Evolutionary conservation across 805 yeast genomes (phyloP), one percentile per base, ranked within the genome.

Genomic region (Tetrapisispora namnaoensis): DNA sequence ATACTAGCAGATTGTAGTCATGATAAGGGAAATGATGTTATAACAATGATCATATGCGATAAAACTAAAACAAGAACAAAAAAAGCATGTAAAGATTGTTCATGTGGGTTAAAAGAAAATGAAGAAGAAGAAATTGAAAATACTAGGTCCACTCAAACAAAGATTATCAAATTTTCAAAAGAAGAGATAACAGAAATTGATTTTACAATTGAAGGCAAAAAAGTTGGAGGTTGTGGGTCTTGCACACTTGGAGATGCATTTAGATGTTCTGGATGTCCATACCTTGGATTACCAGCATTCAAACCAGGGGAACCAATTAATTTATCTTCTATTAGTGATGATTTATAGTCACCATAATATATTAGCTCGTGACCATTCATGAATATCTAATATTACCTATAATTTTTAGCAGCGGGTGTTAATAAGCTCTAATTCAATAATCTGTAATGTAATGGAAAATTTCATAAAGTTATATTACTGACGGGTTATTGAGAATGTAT

Each of bases 171-270:
- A 70, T 75, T 52, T 69, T 68, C 60, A 47, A 68, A 63, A 40
- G 80, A 81, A 47, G 97, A 91, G 46, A 72, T 89, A 58, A 77
- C 95, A 3, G 99, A 91, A 64, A 80, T 91, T 49, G 98, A 91
- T 64, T 91, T 91, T 70, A 91, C 99, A 0, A 80, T 90, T 17
- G 88, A 90, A 55, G 97, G 98, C 39, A 91, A 90, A 62, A 61
- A 65, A 61, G 84, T 95, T 13, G 97, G 97, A 36, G 96, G 97
- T 4, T 93, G 99, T 71, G 96, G 96, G 27, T 86, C 95, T 13
- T 93, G 99, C 70, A 82, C 98, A 0, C 75, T 93, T 46, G 99
- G 99, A 40, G 99, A 93, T 67, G 99, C 99, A 0, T 93, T 93
- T 70, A 75, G 99, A 61, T 93, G 99, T 67, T 95, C 90, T 57